Percentiles rank a stretch among this genome's conserved stretches.
Evolutionary conservation across 176 grass and related monocot genomes (phyloP).

Genomic region (Oryza glaberrima): DNA sequence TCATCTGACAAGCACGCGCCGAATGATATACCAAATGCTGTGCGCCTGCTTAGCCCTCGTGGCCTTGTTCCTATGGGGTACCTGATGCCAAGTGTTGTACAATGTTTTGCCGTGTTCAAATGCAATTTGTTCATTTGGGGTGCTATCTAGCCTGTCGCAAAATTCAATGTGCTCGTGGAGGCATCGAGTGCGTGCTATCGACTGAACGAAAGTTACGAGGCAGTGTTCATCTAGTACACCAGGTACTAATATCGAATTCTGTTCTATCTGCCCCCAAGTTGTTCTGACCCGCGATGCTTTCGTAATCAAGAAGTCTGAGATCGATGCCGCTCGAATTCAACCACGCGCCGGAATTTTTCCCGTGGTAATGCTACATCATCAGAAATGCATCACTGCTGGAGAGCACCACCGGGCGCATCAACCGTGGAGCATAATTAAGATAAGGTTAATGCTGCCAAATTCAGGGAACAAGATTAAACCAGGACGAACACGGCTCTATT

Average conservation of each 20-base stretch:
- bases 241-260: slow-evolving; percentile 27
- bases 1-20: slow-evolving; percentile 37
- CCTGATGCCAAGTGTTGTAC: slow-evolving; percentile 52
- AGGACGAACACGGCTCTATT: slow-evolving; percentile 32
- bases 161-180: background rate
- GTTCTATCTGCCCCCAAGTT: slow-evolving; percentile 20
- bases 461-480: slow-evolving; percentile 33
- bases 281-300: slow-evolving; percentile 41
- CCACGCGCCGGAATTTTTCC: slow-evolving; percentile 32
- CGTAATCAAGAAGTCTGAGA: slow-evolving; percentile 43
- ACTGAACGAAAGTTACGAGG: slow-evolving; percentile 12
- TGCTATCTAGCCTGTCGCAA: background rate
- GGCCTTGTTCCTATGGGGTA: slow-evolving; percentile 11
- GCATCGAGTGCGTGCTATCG: background rate
- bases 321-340: background rate
- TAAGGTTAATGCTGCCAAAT: slow-evolving; percentile 25
- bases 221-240: slow-evolving; percentile 1
- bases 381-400: background rate
- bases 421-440: slow-evolving; percentile 33
- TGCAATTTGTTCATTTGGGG: slow-evolving; percentile 45
- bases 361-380: background rate
- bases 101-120: slow-evolving; percentile 53
- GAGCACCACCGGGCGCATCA: slow-evolving; percentile 24
- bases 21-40: slow-evolving; percentile 35
- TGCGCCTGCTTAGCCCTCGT: slow-evolving; percentile 25